Percentiles rank a stretch among this genome's conserved stretches.
Conservation (phyloP, 768 basidiomycete genomes). For the Hydnomerulius pinastri region DNA sequence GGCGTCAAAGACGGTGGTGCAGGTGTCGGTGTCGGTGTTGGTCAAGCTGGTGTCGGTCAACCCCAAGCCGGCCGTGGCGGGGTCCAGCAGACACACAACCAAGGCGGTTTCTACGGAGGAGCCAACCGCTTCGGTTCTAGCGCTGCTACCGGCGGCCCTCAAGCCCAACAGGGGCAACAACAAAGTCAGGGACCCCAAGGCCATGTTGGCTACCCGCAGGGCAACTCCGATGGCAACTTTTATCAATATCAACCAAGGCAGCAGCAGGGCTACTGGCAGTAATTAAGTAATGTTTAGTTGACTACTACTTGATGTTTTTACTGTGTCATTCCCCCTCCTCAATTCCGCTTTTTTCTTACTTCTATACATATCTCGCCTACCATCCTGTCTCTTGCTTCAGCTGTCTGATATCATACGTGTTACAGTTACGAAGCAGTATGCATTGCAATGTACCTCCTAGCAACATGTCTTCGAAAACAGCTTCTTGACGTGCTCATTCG, state of each 20-base stretch:
- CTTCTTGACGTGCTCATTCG: too few relatives aligned
- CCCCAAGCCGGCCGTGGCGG: constrained; percentile 44
- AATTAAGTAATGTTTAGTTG: constrained; percentile 10
- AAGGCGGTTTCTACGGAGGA: constrained; percentile 48
- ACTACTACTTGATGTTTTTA: constrained; percentile 7
- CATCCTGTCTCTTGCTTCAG: constrained; percentile 21
- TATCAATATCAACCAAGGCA: constrained; percentile 73
- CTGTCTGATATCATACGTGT: constrained; percentile 32
- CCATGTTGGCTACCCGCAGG: constrained; percentile 52
- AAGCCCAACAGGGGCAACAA: constrained; percentile 49
- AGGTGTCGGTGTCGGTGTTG: constrained; percentile 43
- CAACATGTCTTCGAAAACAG: constrained; percentile 25
- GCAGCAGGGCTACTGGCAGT: constrained; percentile 61
- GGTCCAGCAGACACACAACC: constrained; percentile 44
- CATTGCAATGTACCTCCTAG: constrained; percentile 33
- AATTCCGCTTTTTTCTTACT: constrained; percentile 8
- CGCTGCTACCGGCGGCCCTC: constrained; percentile 46
- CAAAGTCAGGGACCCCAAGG: constrained; percentile 35
- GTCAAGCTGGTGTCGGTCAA: constrained; percentile 35
- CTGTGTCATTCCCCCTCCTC: constrained; percentile 2
- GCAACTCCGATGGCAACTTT: constrained; percentile 63
- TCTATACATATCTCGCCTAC: constrained; percentile 7
- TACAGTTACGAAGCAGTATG: constrained; percentile 23
- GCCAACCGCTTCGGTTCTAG: constrained; percentile 45
- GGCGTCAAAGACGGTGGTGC: constrained; percentile 59